Base-by-base conservation (phyloP, 805 yeast genomes). In the Candida xyloterini region DNA sequence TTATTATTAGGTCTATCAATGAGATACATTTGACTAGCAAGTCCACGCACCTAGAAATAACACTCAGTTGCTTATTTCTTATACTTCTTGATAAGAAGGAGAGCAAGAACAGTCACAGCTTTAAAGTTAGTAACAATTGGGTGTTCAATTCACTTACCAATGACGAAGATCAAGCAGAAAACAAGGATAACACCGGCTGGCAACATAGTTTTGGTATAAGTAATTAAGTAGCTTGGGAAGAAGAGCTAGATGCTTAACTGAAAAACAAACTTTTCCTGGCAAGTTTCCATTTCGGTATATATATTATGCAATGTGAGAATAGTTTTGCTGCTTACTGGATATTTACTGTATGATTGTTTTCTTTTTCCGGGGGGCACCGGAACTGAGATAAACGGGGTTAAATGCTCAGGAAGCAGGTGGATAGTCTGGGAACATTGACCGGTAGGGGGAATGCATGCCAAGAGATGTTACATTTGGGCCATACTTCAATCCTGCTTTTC, bases 181-280 rank as follows among this genome's bases (percentile, higher is more conserved):
- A 76, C 82, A 58, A 76, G 69, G 66, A 76, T 76, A 70, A 76
- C 82, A 70, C 82, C 82, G 48, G 79, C 67, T 68, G 82, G 82
- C 46, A 76, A 67, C 82, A 76, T 76, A 38, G 38, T 46, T 33
- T 40, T 35, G 34, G 37, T 23, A 32, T 38, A 27, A 29, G 42
- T 25, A 33, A 39, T 39, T 39, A 39, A 30, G 34, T 27, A 23
- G 37, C 37, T 33, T 33, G 27, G 24, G 28, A 39, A 33, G 37
- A 39, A 39, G 34, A 39, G 42, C 38, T 29, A 27, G n/a, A 33
- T 31, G 42, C 23, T 28, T 33, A 39, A 29, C 23, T 39, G 38
- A 28, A 39, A 39, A 39, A 39, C 42, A 39, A 39, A 33, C 37
- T 39, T 33, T 33, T 39, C 26, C 20, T 15, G 22, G 24, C 13